These are phyloP conservation scores for Pholiota microspora DNA, from an alignment of 768 basidiomycete genomes.

Conservation along the genomic window DNA sequence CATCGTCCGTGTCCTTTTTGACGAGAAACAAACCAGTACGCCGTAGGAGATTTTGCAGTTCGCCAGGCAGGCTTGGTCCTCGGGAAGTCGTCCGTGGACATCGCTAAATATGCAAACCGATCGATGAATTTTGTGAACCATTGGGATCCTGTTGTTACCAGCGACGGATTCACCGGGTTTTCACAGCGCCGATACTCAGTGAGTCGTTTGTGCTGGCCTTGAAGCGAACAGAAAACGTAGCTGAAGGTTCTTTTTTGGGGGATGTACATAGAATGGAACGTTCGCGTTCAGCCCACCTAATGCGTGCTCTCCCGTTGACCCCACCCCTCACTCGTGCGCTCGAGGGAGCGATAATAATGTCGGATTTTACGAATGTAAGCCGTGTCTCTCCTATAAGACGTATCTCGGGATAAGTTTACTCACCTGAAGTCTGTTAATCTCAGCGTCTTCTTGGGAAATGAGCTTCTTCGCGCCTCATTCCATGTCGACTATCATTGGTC, in stretches of 20 bases:
- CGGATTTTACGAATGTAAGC: constrained; percentile 51
- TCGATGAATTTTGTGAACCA: constrained; percentile 53
- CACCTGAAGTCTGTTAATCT: neutral
- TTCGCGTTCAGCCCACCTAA: constrained; percentile 49
- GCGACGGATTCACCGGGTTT: constrained; percentile 49
- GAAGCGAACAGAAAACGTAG: neutral
- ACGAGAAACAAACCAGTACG: constrained; percentile 35
- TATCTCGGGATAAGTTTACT: too few species aligned
- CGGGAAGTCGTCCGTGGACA: constrained; percentile 34
- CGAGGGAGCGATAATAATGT: constrained; percentile 48
- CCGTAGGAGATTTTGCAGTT: constrained; percentile 50
- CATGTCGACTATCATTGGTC: constrained; percentile 41
- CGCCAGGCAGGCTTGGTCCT: constrained; percentile 46
- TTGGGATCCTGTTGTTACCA: constrained; percentile 43
- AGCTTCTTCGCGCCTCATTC: constrained; percentile 53
- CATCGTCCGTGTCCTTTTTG: neutral
- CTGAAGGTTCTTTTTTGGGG: neutral
- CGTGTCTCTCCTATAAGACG: neutral
- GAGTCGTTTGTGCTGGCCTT: constrained; percentile 10
- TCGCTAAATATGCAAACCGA: constrained; percentile 43
- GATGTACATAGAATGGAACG: constrained; percentile 42
- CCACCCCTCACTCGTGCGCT: constrained; percentile 44
- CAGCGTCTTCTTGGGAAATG: constrained; percentile 55
- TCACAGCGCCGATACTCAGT: constrained; percentile 43
- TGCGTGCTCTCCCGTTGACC: constrained; percentile 49